Conservation (phyloP, 345 rosid genomes). For the Eucalyptus pumila region DNA sequence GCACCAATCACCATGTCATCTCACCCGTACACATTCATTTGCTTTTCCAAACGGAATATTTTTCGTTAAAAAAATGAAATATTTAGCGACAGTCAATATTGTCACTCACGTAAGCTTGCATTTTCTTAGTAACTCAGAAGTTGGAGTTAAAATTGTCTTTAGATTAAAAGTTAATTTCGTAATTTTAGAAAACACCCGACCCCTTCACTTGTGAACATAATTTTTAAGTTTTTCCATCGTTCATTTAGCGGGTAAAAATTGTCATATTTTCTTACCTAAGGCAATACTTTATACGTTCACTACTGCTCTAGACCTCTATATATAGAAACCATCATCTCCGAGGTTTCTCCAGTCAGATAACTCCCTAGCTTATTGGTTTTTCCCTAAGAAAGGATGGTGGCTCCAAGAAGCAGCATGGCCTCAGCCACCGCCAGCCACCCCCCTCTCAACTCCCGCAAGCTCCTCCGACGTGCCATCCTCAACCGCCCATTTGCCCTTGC, state of each 20-base stretch:
- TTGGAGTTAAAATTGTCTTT: background rate
- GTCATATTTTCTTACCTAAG: background rate
- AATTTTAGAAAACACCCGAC: background rate
- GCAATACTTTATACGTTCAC: background rate
- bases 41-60: background rate
- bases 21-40: background rate
- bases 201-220: background rate
- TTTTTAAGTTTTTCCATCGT: background rate
- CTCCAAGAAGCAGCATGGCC: background rate
- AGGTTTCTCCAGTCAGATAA: background rate
- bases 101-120: no score
- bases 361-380: background rate
- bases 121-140: background rate
- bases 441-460: conserved; percentile 23
- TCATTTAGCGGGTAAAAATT: background rate
- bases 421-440: background rate
- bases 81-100: background rate
- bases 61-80: no score
- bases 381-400: background rate
- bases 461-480: conserved; percentile 14
- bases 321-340: background rate
- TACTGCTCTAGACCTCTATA: background rate
- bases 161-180: no score
- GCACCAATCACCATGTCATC: background rate
- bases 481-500: conserved; percentile 35